phyloP scores from a whole-genome alignment of 148 eudicot species.

The Chenopodium berlandieri region DNA sequence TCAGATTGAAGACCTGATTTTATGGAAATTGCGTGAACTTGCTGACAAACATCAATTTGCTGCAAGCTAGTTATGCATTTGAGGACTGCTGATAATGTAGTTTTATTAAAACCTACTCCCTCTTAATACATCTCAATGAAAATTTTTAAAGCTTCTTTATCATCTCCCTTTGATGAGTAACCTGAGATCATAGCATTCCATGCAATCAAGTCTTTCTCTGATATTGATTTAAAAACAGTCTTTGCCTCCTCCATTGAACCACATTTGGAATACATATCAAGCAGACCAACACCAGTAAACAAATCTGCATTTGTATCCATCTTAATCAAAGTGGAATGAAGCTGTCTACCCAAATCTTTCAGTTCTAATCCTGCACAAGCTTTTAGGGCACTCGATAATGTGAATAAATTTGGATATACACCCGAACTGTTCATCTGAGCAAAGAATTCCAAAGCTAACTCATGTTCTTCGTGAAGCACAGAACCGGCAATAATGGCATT shows the following conservation, averaged over 20 bases:
- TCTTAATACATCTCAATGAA: conserved; percentile 44
- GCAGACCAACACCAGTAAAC: conserved; percentile 54
- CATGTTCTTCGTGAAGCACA: conserved; percentile 57
- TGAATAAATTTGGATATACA: conserved; percentile 55
- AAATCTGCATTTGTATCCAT: conserved; percentile 49
- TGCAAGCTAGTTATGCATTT: conserved; percentile 52
- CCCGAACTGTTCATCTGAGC: conserved; percentile 52
- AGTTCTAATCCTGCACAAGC: conserved; percentile 60
- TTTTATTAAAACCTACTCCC: conserved; percentile 49
- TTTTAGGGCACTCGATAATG: conserved; percentile 72
- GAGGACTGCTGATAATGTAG: conserved; percentile 57
- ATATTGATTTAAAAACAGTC: conserved; percentile 41
- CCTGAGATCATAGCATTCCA: conserved; percentile 71
- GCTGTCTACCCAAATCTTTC: conserved; percentile 53
- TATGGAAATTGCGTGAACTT: conserved; percentile 54
- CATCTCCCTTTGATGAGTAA: conserved; percentile 42
- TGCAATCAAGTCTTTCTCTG: conserved; percentile 50
- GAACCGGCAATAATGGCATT: conserved; percentile 76
- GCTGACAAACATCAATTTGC: conserved; percentile 33
- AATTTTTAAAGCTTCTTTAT: conserved; percentile 41
- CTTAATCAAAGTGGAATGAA: conserved; percentile 60
- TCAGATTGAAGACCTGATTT: conserved; percentile 53
- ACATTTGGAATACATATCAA: conserved; percentile 77
- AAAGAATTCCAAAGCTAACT: conserved; percentile 56
- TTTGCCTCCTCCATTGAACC: conserved; percentile 49